Evolutionary conservation across 805 yeast species (phyloP), one percentile per base, ranked within the genome.

Genomic region (Lipomyces japonicus): DNA sequence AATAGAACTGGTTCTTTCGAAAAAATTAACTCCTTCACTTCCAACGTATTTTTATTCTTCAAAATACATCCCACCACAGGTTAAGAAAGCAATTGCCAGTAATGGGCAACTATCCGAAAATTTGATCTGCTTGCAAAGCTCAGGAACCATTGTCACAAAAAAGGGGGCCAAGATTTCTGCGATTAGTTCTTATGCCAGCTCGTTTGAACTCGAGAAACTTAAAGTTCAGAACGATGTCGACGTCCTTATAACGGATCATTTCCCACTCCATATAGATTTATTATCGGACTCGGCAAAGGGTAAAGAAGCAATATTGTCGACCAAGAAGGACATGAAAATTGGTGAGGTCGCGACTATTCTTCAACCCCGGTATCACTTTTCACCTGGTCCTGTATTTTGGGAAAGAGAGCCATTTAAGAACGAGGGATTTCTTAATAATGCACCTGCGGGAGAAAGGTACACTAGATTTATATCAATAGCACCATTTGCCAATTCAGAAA

Each of bases 381-480:
- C 47, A 22, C 57, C 49, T 5, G 51, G 58, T 10, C 5, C 19
- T n/a, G 12, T 34, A 14, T 23, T 42, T 6, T 59, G 53, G 51
- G 64, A 61, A 36, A 54, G 64, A 7, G 64, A 61, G 41, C 63
- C 64, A 19, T 61, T 43, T 38, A 34, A 38, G 22, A 56, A 52
- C 32, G 51, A 41, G 26, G 49, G 48, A 16, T 45, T 23, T 16
- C 22, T 50, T 3, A 32, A 39, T 19, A 21, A 32, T 6, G 42
- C 36, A 10, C 44, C 44, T 10, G 45, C 39, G 18, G 48, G 46
- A 1, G 54, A 47, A 38, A 32, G 72, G 7, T 61, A 74, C 1
- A 77, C 86, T 0, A 69, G 93, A 48, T 83, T 84, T 59, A 74
- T 86, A 9, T 81, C 89, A 61, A 62, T 86, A 41, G 84, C 80